Evolutionary conservation across 495 filamentous ascomycete genomes (phyloP), one percentile per base, ranked within the genome.

Genomic region (Tetracladium setigerum): DNA sequence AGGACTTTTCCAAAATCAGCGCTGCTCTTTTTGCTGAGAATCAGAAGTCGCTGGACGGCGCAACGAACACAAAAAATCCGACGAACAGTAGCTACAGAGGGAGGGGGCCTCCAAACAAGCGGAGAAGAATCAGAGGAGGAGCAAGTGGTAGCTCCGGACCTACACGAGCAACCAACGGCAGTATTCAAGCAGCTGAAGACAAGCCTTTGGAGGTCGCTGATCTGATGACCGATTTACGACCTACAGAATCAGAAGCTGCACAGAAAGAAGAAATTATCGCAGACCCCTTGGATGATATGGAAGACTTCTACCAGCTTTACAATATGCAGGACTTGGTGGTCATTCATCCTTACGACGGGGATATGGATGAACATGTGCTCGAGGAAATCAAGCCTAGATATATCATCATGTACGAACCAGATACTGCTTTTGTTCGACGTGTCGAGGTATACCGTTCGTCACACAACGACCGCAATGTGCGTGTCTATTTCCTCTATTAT

Each of bases 401-500:
- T 64, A 88, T 98, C 38, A 86, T 98, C 59, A 97, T 98, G 92
- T 98, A 96, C 63, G 91, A 96, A 60, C 89, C 94, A 14, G 90
- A 96, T 56, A 77, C 89, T n/a, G 79, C 89, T 4, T 98, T 98
- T 63, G 95, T 96, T 54, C 81, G 94, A 31, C 73, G 94, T 19
- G 84, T 98, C 8, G 92, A 98, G 57, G 90, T 96, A 5, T 98
- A 97, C 64, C 83, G 94, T 32, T 94, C 87, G 47, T 95, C 88
- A 10, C 92, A 98, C 62, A 82, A 79, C 30, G 86, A 94, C 57
- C 72, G 89, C 27, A 90, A 89, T 58, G 83, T 97, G 30, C 74
- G 83, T 44, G 90, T 95, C 0, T 98, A 95, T 64, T 96, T 97
- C 58, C 80, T 97, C 68, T 97, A 91, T 61, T 98, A 98, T 50